Evolutionary conservation across 306 rosid genomes (phyloP), one percentile per base, ranked within the genome.

Genomic region (Geum urbanum): DNA sequence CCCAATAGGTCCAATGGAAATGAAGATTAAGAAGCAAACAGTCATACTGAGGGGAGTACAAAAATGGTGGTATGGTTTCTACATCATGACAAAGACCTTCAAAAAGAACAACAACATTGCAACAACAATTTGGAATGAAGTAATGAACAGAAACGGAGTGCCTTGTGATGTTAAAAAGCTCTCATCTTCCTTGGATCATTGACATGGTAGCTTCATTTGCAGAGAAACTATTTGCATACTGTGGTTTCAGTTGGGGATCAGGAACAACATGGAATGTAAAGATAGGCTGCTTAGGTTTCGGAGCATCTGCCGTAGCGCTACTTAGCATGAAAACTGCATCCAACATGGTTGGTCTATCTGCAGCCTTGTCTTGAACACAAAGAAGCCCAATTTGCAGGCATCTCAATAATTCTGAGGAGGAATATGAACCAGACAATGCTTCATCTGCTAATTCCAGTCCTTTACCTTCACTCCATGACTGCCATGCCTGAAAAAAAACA

Each of bases 381-480:
- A 79, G 72, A 27, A 74, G 79, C 4, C 72, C 83, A 4, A 70
- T 14, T 14, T 74, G 43, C 3, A 74, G 5, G 16, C 69, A 74
- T 74, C 76, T 74, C 12, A 39, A 9, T 19, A 39, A 76, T 47
- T 70, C 76, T 37, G 18, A 6, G 4, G 66, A 11, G 2, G 40
- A 43, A 24, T 47, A 51, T 39, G 57, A 40, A 12, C 51, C 64
- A 1, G n/a, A 7, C 52, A 22, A 74, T 8, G 27, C 39, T 27
- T 49, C 22, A 41, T 74, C 79, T 1, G 63, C 8, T 7, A 74
- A 48, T 1, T 70, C 64, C 32, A 63, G 16, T 5, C 14, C 79
- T 48, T 47, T 70, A 56, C 63, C 15, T 63, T 58, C 63, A 64
- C 7, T 66, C 81, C 81, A 72, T n/a, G 58, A 18, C 0, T 57